Base-by-base conservation (phyloP, 176 grass and related monocot genomes). In the Calamus simplicifolius region DNA sequence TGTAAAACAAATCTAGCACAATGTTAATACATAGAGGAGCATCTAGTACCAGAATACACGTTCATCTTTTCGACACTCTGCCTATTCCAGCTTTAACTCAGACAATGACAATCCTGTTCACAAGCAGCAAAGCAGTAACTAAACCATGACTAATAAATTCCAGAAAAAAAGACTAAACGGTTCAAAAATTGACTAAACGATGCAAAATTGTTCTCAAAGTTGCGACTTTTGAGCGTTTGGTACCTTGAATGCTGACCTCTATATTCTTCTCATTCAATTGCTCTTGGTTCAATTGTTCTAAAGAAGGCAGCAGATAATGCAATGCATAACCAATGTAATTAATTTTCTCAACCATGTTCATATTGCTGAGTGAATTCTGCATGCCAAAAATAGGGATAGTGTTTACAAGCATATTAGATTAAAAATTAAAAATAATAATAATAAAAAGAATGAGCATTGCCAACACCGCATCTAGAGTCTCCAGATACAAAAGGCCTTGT, bases 1-100 rank as follows among this genome's bases (percentile, higher is more conserved):
- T 61, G 49, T 5, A 51, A 29, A 73, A 57, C 3, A 4, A 5
- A 26, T 51, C 60, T 43, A 14, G 25, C 1, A 54, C 5, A 1
- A 50, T 27, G 38, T 59, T 56, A 51, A 1, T n/a, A 66, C 21
- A 18, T 62, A 26, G 54, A 8, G 58, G 17, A 69, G 25, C 4
- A 69, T 64, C 13, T 30, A 54, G 35, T 80, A 91, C 82, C 86
- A 91, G 38, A 83, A 61, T 17, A 92, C 19, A 10, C 82, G 79
- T 63, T 85, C 83, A 65, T 92, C 77, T 7, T 61, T 80, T 50
- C 16, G 23, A 55, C 73, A 83, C 56, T 16, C 56, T 66, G 73
- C 73, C 35, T 74, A 64, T 49, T 86, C 70, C 21, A 80, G 50
- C 28, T 6, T 49, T 43, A 92, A 27, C 12, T 81, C 64, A 16